Conservation (phyloP, 1,139 yeast genomes). For the Williopsis jadinii region DNA sequence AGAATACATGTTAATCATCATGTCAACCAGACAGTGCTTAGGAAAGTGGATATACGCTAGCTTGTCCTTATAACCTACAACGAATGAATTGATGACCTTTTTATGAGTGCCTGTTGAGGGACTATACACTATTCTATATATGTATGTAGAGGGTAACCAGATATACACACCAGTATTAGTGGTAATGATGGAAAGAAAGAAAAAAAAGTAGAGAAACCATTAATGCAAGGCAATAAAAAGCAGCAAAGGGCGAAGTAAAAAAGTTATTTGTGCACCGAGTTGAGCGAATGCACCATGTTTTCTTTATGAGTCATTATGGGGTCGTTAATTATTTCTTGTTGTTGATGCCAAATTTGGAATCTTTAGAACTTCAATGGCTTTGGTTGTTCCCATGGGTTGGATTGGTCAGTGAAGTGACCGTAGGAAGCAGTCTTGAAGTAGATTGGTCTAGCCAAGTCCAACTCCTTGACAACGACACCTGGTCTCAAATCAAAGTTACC, state of each 20-base stretch:
- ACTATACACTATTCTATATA: constrained; percentile 8
- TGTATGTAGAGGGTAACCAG: neutral
- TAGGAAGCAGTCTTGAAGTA: constrained; percentile 98
- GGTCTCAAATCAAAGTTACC: constrained; percentile 98
- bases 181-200: neutral
- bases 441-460: constrained; percentile 97
- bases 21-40: too few relatives aligned
- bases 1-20: too few relatives aligned
- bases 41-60: too few relatives aligned
- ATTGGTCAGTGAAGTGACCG: constrained; percentile 99
- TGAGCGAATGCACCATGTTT: constrained; percentile 9
- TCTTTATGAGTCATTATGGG: constrained; percentile 7
- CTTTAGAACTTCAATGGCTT: constrained; percentile 70
- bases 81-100: constrained; percentile 7
- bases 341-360: too few relatives aligned
- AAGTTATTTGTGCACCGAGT: constrained; percentile 10
- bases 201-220: constrained; percentile 1
- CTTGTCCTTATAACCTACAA: neutral
- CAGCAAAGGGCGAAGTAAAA: neutral
- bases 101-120: constrained; percentile 17
- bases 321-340: neutral
- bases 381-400: constrained; percentile 98
- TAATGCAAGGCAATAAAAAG: neutral
- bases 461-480: constrained; percentile 95
- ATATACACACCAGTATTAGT: too few relatives aligned